These are phyloP conservation scores for Rugonectria rugulosa DNA, from an alignment of 2,329 filamentous ascomycete species.

Conservation along the genomic window DNA sequence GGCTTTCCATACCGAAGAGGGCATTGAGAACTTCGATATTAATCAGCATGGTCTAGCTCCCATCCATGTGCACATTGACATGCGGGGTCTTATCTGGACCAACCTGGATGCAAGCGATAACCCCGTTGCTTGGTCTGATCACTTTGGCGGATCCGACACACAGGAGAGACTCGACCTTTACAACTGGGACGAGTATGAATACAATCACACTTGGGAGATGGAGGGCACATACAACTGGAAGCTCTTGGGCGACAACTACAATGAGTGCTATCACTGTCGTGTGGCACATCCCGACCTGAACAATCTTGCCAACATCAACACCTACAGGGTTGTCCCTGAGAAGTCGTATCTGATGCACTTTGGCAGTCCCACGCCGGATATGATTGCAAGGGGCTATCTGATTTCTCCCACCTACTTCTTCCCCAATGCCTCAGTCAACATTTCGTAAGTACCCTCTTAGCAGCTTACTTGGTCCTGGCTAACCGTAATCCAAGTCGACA, in stretches of 20 bases:
- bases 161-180: conserved; percentile 54
- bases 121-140: conserved; percentile 58
- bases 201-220: conserved; percentile 65
- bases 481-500: conserved; percentile 49
- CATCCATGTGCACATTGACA: conserved; percentile 60
- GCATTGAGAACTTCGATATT: conserved; percentile 62
- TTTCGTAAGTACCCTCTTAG: conserved; percentile 49
- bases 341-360: conserved; percentile 17
- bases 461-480: not conserved
- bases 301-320: conserved; percentile 61
- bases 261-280: conserved; percentile 70
- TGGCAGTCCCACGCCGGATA: conserved; percentile 15
- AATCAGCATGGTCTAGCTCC: conserved; percentile 60
- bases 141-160: conserved; percentile 56
- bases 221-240: conserved; percentile 67
- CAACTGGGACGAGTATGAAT: conserved; percentile 59
- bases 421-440: conserved; percentile 57
- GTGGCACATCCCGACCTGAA: conserved; percentile 65
- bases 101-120: conserved; percentile 58
- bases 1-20: conserved; percentile 62
- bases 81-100: conserved; percentile 63
- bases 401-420: conserved; percentile 52
- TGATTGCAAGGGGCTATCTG: conserved; percentile 9
- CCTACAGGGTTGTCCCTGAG: conserved; percentile 52
- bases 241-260: conserved; percentile 68